Evolutionary conservation across 495 filamentous ascomycete species (phyloP), one percentile per base, ranked within the genome.

Genomic region (Penicillium bialowiezense): DNA sequence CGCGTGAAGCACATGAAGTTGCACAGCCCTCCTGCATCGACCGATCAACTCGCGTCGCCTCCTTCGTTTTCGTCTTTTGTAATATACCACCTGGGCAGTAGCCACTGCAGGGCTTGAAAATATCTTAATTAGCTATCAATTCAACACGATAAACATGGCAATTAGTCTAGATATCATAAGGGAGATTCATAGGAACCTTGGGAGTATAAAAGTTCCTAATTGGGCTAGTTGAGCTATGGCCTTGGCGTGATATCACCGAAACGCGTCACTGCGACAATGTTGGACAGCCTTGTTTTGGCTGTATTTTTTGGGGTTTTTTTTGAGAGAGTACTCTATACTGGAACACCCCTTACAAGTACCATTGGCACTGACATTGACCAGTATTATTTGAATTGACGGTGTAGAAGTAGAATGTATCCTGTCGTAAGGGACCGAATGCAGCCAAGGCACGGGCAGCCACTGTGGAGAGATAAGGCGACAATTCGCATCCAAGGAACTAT

Each of bases 51-150:
- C 10, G 12, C 29, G 12, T 32, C 7, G 23, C 41, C 28, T 43
- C 24, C 12, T 42, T 32, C 28, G 26, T 8, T 21, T 8, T 43
- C 7, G 31, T 44, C 29, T 42, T 34, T 47, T 60, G 53, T 56
- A 60, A 40, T 54, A 57, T 60, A 60, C 53, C 53, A 56, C n/a
- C n/a, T n/a, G n/a, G n/a, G n/a, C n/a, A 26, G 23, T 26, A 8
- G 8, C 23, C 23, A 3, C 8, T 8, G 23, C 23, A 26, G 23
- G 23, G 3, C 23, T 8, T 8, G 23, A 26, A 26, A 26, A 26
- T 26, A 26, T 26, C 23, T 4, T 26, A 26, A 26, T 26, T 8
- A 26, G n/a, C 23, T 26, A 26, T 3, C 23, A 26, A 26, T 26
- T 26, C 8, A 26, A 8, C 8, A 26, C n/a, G n/a, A n/a, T n/a